Evolutionary conservation across 306 rosid genomes (phyloP), one percentile per base, ranked within the genome.

Genomic region (Fragaria nilgerrensis): DNA sequence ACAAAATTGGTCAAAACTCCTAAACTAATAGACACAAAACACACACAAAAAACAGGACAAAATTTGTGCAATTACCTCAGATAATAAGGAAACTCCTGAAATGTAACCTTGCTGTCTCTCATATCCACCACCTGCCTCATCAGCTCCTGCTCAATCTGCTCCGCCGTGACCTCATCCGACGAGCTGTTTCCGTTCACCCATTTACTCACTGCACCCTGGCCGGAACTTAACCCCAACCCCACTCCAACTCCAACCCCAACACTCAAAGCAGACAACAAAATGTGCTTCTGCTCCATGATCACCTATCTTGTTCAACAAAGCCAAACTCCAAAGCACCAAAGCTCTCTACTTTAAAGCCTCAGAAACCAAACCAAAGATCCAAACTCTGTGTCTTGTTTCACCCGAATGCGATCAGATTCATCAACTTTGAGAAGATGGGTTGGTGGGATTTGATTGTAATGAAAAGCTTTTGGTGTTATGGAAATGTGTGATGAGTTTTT

Each of bases 231-330:
- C 23, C 96, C 94, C 72, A 95, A 85, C 68, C 98, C 97, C 41
- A 92, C 96, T 72, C 98, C 98, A 23, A 94, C 88, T 45, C 98
- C 98, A 76, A 92, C 95, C 77, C 98, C 98, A 58, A 90, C 98
- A 71, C 98, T 86, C 92, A 95, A 83, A 84, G 97, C 97, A 68
- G 98, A 95, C 84, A 92, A 76, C 76, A 95, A 68, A 87, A 92
- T 90, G 81, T 89, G 93, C 82, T 92, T 95, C 92, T 95, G 97
- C 81, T 95, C 97, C 98, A 92, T 44, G 48, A 44, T 95, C 53
- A 29, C 53, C 73, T 47, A 37, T 64, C 63, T 64, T 63, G 58
- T 20, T 7, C 11, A 62, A 58, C 14, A 27, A 45, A 32, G 15
- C 52, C 36, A 48, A 39, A 22, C 36, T 16, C 49, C 52, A 22